phyloP scores from a whole-genome alignment of 441 rosid species.

The Pelargonium cotyledonis region DNA sequence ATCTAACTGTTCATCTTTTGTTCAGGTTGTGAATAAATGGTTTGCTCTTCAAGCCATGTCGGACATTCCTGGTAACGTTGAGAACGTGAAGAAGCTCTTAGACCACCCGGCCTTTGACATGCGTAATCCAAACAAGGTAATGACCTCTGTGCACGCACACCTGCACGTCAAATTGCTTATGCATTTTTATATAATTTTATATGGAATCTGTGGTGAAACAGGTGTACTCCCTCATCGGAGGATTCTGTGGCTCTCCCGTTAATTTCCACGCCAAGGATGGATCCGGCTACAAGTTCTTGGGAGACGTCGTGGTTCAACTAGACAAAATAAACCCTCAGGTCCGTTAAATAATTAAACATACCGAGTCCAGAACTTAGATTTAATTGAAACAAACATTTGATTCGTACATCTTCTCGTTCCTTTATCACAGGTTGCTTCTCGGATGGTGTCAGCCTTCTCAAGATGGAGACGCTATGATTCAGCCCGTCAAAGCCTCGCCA shows the following conservation, averaged over 20 bases:
- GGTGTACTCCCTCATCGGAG: conserved; percentile 91
- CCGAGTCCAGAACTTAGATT: neutral
- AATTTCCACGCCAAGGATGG: conserved; percentile 97
- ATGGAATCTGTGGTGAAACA: conserved; percentile 19
- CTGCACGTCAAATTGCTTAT: too few species aligned
- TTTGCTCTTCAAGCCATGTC: conserved; percentile 89
- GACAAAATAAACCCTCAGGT: conserved; percentile 98
- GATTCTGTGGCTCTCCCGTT: conserved; percentile 77
- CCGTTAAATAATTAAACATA: conserved; percentile 6
- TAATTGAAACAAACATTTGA: neutral
- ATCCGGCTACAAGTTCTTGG: conserved; percentile 88
- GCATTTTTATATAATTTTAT: neutral
- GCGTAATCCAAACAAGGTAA: conserved; percentile 88
- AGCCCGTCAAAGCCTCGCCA: conserved; percentile 69
- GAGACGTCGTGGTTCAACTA: conserved; percentile 74
- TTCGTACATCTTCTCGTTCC: neutral
- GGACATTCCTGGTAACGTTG: conserved; percentile 74
- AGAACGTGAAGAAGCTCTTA: conserved; percentile 62
- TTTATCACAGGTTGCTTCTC: conserved; percentile 64
- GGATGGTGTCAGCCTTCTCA: conserved; percentile 92
- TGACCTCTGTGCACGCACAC: neutral
- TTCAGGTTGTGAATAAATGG: conserved; percentile 93
- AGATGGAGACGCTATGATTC: conserved; percentile 93
- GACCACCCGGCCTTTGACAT: conserved; percentile 86
- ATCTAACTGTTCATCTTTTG: conserved; percentile 5